Percentiles rank a stretch among this genome's conserved stretches.
Conservation (phyloP, 1,139 yeast species). For the Ashbya aceris region DNA sequence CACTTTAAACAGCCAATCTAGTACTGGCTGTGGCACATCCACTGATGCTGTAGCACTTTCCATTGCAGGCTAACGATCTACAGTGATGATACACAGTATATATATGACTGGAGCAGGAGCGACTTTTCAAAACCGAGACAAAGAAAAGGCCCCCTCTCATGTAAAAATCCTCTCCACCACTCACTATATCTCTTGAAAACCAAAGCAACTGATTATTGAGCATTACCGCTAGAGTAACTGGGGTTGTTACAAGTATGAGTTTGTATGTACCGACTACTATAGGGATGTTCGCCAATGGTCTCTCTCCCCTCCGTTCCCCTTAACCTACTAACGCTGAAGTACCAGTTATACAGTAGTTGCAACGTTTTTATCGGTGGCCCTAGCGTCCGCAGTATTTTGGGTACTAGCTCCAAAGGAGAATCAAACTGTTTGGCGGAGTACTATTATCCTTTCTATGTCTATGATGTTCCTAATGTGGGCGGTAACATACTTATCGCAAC, state of each 20-base stretch:
- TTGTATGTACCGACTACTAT: constrained; percentile 16
- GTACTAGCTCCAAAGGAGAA: constrained; percentile 42
- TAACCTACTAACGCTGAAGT: constrained; percentile 5
- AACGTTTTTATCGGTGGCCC: constrained; percentile 52
- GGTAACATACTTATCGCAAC: constrained; percentile 63
- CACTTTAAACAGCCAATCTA: constrained; percentile 50
- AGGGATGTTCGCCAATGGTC: background rate
- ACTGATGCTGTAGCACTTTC: background rate
- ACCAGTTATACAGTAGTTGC: constrained; percentile 63
- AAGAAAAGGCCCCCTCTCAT: too few relatives aligned
- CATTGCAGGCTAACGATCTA: too few relatives aligned
- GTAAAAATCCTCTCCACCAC: too few relatives aligned
- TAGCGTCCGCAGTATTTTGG: constrained; percentile 51
- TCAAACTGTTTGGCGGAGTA: constrained; percentile 79
- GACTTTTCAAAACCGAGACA: too few relatives aligned
- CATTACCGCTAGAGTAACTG: too few relatives aligned
- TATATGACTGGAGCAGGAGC: too few relatives aligned
- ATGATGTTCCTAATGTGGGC: constrained; percentile 97
- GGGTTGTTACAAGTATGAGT: constrained; percentile 12
- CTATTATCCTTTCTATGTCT: constrained; percentile 68
- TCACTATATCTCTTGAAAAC: too few relatives aligned
- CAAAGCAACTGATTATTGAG: too few relatives aligned
- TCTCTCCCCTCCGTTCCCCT: background rate
- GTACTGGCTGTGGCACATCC: constrained; percentile 36
- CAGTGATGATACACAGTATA: too few relatives aligned